A percentile compares a stretch with the other conserved stretches of the same genome.
phyloP scores from a whole-genome alignment of 768 basidiomycete genomes.

The Boletus rubroflammeus region DNA sequence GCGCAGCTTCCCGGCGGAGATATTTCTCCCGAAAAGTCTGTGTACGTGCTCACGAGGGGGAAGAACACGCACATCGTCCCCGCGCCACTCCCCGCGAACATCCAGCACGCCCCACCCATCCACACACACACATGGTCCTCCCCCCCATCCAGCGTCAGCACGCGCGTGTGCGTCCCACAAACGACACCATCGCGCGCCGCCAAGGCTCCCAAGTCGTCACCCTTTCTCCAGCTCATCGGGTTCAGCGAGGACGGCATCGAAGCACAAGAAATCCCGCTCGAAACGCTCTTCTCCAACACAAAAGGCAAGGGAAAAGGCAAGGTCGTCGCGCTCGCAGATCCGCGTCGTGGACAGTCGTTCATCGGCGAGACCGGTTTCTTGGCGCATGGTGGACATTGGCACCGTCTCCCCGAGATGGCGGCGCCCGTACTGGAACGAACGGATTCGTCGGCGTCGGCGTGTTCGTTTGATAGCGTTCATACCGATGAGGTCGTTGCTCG shows the following conservation, averaged over 20 bases:
- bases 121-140: slow-evolving; percentile 55
- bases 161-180: slow-evolving; percentile 44
- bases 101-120: slow-evolving; percentile 48
- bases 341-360: slow-evolving; percentile 55
- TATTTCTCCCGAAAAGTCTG: slow-evolving; percentile 32
- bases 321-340: slow-evolving; percentile 43
- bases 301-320: slow-evolving; percentile 38
- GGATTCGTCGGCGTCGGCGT: slow-evolving; percentile 40
- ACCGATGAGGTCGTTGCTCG: slow-evolving; percentile 46
- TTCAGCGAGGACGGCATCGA: slow-evolving; percentile 73
- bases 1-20: slow-evolving; percentile 16
- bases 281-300: slow-evolving; percentile 35
- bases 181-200: slow-evolving; percentile 7
- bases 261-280: slow-evolving; percentile 61
- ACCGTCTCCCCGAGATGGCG: slow-evolving; percentile 26
- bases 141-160: slow-evolving; percentile 49
- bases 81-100: slow-evolving; percentile 58
- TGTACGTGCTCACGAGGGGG: slow-evolving; percentile 69
- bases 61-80: slow-evolving; percentile 65
- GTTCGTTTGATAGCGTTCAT: slow-evolving; percentile 50
- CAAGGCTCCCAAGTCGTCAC: slow-evolving; percentile 13
- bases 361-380: slow-evolving; percentile 57
- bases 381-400: slow-evolving; percentile 47
- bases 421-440: slow-evolving; percentile 40
- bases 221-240: slow-evolving; percentile 65